Percentiles rank a stretch among this genome's conserved stretches.
These are phyloP conservation scores for Venturia oleaginea DNA, from an alignment of 2,329 filamentous ascomycete genomes.

Conservation along the genomic window DNA sequence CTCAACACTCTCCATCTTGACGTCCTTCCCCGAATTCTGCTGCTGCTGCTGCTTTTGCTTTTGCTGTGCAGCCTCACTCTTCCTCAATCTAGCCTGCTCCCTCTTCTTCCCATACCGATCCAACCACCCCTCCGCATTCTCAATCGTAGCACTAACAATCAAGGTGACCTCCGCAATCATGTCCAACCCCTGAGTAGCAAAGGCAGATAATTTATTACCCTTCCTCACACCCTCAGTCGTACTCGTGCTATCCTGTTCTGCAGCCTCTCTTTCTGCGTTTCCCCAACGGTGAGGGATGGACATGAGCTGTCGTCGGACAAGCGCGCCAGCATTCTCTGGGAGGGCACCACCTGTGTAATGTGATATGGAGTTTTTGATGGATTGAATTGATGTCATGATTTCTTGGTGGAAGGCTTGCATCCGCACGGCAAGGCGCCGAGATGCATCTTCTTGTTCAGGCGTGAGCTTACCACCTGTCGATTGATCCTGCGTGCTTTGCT, in stretches of 20 bases:
- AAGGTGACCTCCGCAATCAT: slow-evolving; percentile 89
- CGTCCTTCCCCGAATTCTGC: neutral
- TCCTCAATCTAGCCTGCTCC: neutral
- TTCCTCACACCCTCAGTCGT: slow-evolving; percentile 40
- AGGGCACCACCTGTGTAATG: slow-evolving; percentile 86
- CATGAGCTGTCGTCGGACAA: slow-evolving; percentile 77
- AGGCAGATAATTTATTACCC: slow-evolving; percentile 70
- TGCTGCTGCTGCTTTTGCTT: too few species aligned
- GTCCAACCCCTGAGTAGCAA: slow-evolving; percentile 83
- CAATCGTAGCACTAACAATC: slow-evolving; percentile 80
- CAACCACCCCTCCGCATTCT: slow-evolving; percentile 87
- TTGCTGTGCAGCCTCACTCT: neutral
- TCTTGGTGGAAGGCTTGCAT: slow-evolving; percentile 53
- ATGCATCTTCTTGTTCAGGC: slow-evolving; percentile 28
- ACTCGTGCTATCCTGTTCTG: slow-evolving; percentile 20
- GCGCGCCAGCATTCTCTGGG: slow-evolving; percentile 74
- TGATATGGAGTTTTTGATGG: slow-evolving; percentile 75
- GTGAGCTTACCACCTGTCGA: slow-evolving; percentile 11
- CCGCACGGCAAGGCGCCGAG: slow-evolving; percentile 62
- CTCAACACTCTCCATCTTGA: neutral
- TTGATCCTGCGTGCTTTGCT: slow-evolving; percentile 34
- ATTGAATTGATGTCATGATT: slow-evolving; percentile 52
- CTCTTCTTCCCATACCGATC: slow-evolving; percentile 52
- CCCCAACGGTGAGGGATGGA: slow-evolving; percentile 78
- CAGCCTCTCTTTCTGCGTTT: slow-evolving; percentile 51